A percentile compares a stretch with the other conserved stretches of the same genome.
phyloP scores from a whole-genome alignment of 768 basidiomycete species.

The Tylopilus plumbeoviolaceoides region DNA sequence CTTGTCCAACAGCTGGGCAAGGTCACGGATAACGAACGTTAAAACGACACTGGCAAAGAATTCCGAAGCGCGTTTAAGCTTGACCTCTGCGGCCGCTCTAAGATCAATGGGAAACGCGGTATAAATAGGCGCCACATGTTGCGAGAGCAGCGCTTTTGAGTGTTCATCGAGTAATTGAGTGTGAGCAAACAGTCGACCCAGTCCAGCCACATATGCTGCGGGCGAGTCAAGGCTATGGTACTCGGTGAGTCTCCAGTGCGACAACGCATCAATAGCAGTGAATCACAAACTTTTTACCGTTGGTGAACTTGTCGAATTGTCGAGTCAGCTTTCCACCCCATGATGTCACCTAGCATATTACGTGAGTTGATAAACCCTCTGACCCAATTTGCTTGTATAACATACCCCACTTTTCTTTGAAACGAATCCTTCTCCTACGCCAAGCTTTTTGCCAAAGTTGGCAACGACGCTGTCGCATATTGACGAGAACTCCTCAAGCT shows the following conservation, averaged over 20 bases:
- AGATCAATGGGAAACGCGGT: constrained; percentile 63
- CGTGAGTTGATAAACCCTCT: constrained; percentile 8
- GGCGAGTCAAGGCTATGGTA: constrained; percentile 78
- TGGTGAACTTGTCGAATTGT: constrained; percentile 79
- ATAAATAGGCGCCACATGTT: constrained; percentile 70
- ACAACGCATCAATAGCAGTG: constrained; percentile 2
- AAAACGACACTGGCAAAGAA: constrained; percentile 88
- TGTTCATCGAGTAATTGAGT: constrained; percentile 86
- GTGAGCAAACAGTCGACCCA: constrained; percentile 68
- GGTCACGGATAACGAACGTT: constrained; percentile 85
- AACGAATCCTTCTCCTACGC: constrained; percentile 84
- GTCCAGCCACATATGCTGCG: constrained; percentile 72
- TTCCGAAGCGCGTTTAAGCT: constrained; percentile 79
- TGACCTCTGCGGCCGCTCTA: constrained; percentile 61
- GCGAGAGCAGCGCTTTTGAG: constrained; percentile 63
- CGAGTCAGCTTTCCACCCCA: constrained; percentile 75
- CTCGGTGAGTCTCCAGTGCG: constrained; percentile 10
- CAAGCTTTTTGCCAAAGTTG: constrained; percentile 83
- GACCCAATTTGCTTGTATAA: constrained; percentile 5
- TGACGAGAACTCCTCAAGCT: constrained; percentile 75
- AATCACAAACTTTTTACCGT: constrained; percentile 75
- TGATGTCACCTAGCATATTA: constrained; percentile 42
- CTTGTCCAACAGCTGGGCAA: constrained; percentile 85
- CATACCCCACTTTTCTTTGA: constrained; percentile 69
- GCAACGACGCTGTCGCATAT: constrained; percentile 78